Base-by-base conservation (phyloP, 1,284 basidiomycete species). In the Leucoagaricus sp. region DNA sequence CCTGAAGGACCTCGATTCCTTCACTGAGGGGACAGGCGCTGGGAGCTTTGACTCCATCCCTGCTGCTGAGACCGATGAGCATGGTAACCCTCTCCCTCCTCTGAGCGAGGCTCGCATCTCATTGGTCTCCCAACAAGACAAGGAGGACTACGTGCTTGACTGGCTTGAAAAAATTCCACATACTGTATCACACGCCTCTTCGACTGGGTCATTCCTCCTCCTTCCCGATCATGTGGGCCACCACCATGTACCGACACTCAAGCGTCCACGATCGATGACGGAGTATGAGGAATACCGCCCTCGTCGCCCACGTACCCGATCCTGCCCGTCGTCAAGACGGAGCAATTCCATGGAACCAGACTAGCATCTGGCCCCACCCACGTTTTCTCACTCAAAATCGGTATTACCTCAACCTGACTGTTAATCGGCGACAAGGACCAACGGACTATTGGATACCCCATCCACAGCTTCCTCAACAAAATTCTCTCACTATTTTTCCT, bases 1-100 rank as follows among this genome's bases (percentile, higher is more conserved):
- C 51, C 63, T 82, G 62, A 81, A 78, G 67, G 81, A 83, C 62
- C 62, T 76, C 25, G 81, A 83, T 58, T 78, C 78, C 52, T 83
- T 83, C 69, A 80, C 78, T n/a, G 78, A 81, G 44, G 80, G 80
- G 26, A 79, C 77, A 8, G 75, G 73, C 17, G 66, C 69, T 53
- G 80, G 80, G 38, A 79, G 77, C 59, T 82, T 83, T 66, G 78
- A 77, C 58, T 78, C 70, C 56, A 65, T 76, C 48, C 64, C 75
- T 26, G 68, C 67, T 48, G 69, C 69, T n/a, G 63, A 65, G 26
- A 72, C 71, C 34, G 69, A 77, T 57, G 72, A 74, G 47, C 65
- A 65, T 55, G 67, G 53, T 62, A 62, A 57, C 60, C 64, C 61
- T 50, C 51, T 61, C 36, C 53, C 57, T 41, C 28, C 12, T 9